Base-by-base conservation (phyloP, 2,329 filamentous ascomycete genomes). In the Aspergillus sp. region DNA sequence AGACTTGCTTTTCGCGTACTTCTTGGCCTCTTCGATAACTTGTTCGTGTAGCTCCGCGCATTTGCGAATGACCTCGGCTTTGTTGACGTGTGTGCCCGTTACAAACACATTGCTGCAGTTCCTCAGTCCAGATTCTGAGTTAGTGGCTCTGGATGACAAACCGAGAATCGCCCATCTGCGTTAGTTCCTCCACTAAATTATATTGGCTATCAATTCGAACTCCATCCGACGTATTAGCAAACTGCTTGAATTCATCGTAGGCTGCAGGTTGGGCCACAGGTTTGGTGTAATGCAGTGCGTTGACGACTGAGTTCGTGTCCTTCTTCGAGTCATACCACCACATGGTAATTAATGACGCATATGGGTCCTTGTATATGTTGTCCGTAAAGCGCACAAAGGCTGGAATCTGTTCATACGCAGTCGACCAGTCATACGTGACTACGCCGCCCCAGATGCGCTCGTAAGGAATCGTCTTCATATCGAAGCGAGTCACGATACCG, bases 331-430 rank as follows among this genome's bases (percentile, higher is more conserved):
- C 47, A 17, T 56, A 55, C 69, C 66, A 12, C 67, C 68, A 54
- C 58, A 61, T 15, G 61, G 78, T 25, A 75, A 79, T 53, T 56
- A 39, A 49, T 35, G 53, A 54, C 1, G 58, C 58, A 33, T 55
- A 54, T 2, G 50, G 57, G 20, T 60, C 57, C 1, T 56, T 51
- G 22, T 50, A 45, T 3, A 53, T 45, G 33, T 59, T 53, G 17
- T 55, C 47, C 23, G 50, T 52, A 23, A 60, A 60, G n/a, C 57
- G 44, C 13, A 52, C 48, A 3, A 50, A 41, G 2, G 58, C 56
- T 1, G 46, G 13, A 39, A 60, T 49, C 42, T 59, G 56, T 41
- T 54, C 39, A n/a, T 45, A 17, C 5, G 49, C 50, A 15, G 58
- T 58, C 3, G 46, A 49, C 15, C 46, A 48, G 37, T 47, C 45